phyloP scores from a whole-genome alignment of 306 rosid genomes.

The Dryas drummondii region DNA sequence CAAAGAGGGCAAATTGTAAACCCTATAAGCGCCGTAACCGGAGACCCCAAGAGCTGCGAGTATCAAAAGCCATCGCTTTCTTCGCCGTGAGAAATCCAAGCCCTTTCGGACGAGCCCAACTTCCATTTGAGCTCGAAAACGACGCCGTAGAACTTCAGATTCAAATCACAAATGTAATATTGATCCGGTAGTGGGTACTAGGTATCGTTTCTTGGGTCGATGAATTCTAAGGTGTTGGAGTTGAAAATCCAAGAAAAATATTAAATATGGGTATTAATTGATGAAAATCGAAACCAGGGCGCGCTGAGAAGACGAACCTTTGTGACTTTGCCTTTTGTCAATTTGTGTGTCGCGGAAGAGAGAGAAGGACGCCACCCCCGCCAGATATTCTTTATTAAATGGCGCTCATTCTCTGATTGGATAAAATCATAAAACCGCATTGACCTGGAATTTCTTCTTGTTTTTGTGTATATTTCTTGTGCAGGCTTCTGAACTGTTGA shows the following conservation, averaged over 20 bases:
- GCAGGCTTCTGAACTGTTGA: no score
- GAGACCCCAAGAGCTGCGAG: constrained; percentile 62
- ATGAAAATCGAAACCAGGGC: not conserved
- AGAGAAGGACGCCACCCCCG: not conserved
- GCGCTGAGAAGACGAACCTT: not conserved
- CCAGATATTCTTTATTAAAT: not conserved
- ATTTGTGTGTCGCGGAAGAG: not conserved
- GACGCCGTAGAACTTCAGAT: not conserved
- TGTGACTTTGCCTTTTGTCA: not conserved
- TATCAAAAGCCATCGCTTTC: constrained; percentile 52
- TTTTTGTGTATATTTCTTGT: no score
- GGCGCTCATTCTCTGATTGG: not conserved
- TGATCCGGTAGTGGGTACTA: not conserved
- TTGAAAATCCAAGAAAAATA: not conserved
- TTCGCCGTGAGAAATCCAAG: constrained; percentile 41
- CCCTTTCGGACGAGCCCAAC: constrained; percentile 44
- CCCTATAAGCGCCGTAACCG: constrained; percentile 65
- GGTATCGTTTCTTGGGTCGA: not conserved
- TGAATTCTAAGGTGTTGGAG: not conserved
- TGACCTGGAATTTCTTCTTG: no score
- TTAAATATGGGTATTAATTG: not conserved
- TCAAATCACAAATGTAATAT: not conserved
- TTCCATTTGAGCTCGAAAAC: constrained; percentile 49
- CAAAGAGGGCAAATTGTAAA: constrained; percentile 60
- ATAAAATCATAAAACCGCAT: no score